These are phyloP conservation scores for Exophiala xenobiotica DNA, from an alignment of 2,329 filamentous ascomycete species.

Conservation along the genomic window DNA sequence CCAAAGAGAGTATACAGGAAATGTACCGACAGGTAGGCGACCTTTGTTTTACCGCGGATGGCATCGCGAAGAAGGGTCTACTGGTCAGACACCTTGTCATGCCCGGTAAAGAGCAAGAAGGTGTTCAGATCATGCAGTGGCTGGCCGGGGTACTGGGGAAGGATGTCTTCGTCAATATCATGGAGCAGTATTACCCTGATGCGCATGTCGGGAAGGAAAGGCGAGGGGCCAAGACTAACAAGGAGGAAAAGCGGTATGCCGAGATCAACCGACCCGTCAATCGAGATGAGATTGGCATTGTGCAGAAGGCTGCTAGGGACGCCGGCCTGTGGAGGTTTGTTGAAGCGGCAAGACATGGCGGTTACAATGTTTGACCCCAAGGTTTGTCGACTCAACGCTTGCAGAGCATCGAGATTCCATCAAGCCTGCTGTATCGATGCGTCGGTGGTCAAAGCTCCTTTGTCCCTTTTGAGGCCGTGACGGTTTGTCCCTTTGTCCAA, in stretches of 20 bases:
- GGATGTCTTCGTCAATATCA: conserved; percentile 79
- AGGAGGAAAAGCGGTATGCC: conserved; percentile 62
- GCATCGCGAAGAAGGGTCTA: conserved; percentile 74
- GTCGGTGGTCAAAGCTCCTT: conserved; percentile 7
- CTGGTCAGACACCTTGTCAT: conserved; percentile 79
- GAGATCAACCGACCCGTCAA: conserved; percentile 75
- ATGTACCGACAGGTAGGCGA: conserved; percentile 84
- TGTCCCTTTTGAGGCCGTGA: background rate
- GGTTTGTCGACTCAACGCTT: background rate
- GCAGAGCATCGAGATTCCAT: too few relatives aligned
- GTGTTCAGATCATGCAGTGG: conserved; percentile 71
- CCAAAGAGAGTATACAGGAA: conserved; percentile 72
- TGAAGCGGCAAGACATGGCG: conserved; percentile 59
- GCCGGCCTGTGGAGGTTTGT: conserved; percentile 79
- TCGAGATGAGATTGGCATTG: conserved; percentile 63
- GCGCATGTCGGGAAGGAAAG: conserved; percentile 75
- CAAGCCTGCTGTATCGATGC: background rate
- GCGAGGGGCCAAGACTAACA: conserved; percentile 37
- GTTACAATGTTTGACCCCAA: conserved; percentile 49
- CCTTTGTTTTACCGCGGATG: conserved; percentile 76
- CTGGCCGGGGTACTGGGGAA: conserved; percentile 69
- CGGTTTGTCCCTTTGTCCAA: too few relatives aligned
- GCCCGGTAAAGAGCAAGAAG: conserved; percentile 75
- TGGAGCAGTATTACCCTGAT: conserved; percentile 83
- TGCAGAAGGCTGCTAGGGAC: conserved; percentile 65